Evolutionary conservation across 495 filamentous ascomycete species (phyloP), one percentile per base, ranked within the genome.

Genomic region (Paragyromitra xinjiangensis): DNA sequence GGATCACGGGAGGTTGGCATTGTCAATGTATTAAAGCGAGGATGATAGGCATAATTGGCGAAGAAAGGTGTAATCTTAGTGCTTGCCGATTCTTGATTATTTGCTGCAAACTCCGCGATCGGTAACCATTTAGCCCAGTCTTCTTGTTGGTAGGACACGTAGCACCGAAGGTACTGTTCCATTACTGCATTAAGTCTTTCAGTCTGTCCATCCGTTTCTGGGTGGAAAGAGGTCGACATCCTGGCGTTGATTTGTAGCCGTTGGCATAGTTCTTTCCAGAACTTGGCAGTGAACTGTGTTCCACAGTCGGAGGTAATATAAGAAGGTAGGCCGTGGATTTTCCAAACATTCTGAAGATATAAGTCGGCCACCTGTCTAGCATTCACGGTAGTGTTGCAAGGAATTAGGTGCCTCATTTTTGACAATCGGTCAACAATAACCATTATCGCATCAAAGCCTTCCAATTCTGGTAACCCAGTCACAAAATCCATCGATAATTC

Each of bases 391-490:
- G 42, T 44, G 5, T 9, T 8, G 42, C 42, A 44, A 6, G 12
- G 12, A 6, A 8, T 8, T 9, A 44, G 0, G 42, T 44, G 78
- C 0, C 26, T 6, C 53, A 70, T 68, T 42, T 84, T 84, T 0
- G 68, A 68, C 0, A 84, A 61, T 1, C 72, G 37, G 48, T 83
- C 77, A 0, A 82, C 79, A 0, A 84, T 67, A 0, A 82, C 78
- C 0, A 83, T 51, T 1, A 84, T 77, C 1, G 42, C 42, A 2
- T 44, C 42, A 2, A 44, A 44, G 0, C 7, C 42, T 12, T 44
- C 42, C 1, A 1, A 9, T 1, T 8, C 12, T 2, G 42, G 42
- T 44, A 44, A 12, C 42, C 42, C 42, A 1, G 8, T 44, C 1
- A 44, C 42, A 6, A 44, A 44, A 2, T 44, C 42, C 42, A 44